Percentiles rank a stretch among this genome's conserved stretches.
These are phyloP conservation scores for Coemansia sp. DNA, from an alignment of 192 early-diverging fungal species.

Conservation along the genomic window DNA sequence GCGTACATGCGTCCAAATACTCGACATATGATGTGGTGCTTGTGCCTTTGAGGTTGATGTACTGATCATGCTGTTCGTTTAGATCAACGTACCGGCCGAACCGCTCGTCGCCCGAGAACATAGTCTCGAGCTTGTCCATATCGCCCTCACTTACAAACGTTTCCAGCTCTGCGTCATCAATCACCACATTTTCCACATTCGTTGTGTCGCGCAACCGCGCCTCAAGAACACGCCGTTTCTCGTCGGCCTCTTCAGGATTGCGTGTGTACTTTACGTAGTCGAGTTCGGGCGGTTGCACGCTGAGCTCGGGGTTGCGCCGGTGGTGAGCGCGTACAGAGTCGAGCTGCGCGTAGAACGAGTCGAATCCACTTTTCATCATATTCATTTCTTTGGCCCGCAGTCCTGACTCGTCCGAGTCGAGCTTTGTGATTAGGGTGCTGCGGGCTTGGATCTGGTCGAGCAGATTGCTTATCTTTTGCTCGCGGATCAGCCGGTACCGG, in stretches of 20 bases:
- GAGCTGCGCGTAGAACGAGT: conserved; percentile 84
- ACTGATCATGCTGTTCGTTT: conserved; percentile 74
- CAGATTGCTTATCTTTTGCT: conserved; percentile 74
- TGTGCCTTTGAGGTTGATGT: conserved; percentile 66
- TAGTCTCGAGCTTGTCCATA: conserved; percentile 61
- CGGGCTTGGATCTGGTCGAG: conserved; percentile 69
- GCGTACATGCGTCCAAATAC: conserved; percentile 56
- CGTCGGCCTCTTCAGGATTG: conserved; percentile 52
- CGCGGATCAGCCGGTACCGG: conserved; percentile 75
- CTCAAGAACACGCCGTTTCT: conserved; percentile 40
- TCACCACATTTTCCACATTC: conserved; percentile 11
- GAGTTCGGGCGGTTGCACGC: conserved; percentile 77
- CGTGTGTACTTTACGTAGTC: conserved; percentile 63
- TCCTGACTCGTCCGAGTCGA: conserved; percentile 74
- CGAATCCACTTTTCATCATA: conserved; percentile 71
- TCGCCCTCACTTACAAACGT: conserved; percentile 51
- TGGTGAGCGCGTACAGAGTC: conserved; percentile 80
- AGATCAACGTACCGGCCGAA: conserved; percentile 85
- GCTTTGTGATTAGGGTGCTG: conserved; percentile 60
- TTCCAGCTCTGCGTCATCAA: background rate
- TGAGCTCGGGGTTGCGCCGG: conserved; percentile 71
- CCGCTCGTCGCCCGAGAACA: conserved; percentile 93
- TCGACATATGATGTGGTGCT: conserved; percentile 55
- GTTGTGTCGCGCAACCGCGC: conserved; percentile 7
- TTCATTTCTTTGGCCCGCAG: conserved; percentile 68